phyloP scores from a whole-genome alignment of 352 stramenopile genomes.

The Discostella stelligera region DNA sequence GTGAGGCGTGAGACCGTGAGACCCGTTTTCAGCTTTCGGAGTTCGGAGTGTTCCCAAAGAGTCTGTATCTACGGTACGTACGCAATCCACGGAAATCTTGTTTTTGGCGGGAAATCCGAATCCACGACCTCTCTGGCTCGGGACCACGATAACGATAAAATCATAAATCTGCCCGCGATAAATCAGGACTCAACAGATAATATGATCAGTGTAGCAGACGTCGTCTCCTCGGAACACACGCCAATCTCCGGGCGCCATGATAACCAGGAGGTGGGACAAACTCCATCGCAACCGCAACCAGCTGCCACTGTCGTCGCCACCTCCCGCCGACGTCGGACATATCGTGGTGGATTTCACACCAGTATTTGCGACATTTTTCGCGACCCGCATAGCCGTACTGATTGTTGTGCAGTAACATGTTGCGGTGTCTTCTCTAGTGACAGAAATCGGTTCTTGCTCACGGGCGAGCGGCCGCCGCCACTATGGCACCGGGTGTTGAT shows the following conservation, averaged over 20 bases:
- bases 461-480: constrained; percentile 40
- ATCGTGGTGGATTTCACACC: constrained; percentile 45
- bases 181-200: too few relatives aligned
- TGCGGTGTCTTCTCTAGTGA: constrained; percentile 48
- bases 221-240: not conserved
- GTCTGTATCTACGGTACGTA: too few relatives aligned
- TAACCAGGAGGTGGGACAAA: not conserved
- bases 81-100: too few relatives aligned
- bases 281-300: too few relatives aligned
- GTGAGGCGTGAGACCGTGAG: too few relatives aligned
- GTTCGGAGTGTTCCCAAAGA: too few relatives aligned
- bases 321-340: constrained; percentile 8
- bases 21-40: not conserved
- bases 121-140: too few relatives aligned
- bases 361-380: constrained; percentile 52
- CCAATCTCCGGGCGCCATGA: not conserved
- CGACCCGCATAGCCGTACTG: constrained; percentile 30
- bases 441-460: constrained; percentile 42
- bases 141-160: too few relatives aligned
- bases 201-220: too few relatives aligned
- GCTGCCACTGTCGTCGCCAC: too few relatives aligned
- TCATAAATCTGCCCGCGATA: too few relatives aligned
- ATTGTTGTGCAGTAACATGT: constrained; percentile 56
- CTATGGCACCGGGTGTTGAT: constrained; percentile 42
- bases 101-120: too few relatives aligned